Percentiles rank a stretch among this genome's conserved stretches.
phyloP scores from a whole-genome alignment of 441 rosid species.

The Sinapis alba region DNA sequence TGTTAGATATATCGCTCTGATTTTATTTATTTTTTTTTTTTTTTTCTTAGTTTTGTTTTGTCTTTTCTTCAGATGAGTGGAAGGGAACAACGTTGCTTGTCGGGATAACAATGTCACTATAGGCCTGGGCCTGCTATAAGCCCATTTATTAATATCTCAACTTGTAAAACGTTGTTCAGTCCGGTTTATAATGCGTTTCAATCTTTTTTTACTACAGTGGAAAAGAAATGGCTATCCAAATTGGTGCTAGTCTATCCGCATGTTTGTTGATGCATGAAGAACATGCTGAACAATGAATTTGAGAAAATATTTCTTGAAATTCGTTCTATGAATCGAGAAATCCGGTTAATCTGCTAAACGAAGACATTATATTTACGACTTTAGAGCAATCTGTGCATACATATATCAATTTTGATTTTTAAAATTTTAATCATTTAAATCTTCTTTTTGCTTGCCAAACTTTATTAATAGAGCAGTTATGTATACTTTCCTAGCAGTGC shows the following conservation, averaged over 20 bases:
- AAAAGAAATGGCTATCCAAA: background rate
- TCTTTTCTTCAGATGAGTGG: constrained; percentile 36
- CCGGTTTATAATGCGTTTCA: background rate
- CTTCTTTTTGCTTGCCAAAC: background rate
- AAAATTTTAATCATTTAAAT: no score
- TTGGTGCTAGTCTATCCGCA: background rate
- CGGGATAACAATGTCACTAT: constrained; percentile 24
- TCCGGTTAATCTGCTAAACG: background rate
- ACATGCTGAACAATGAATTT: background rate
- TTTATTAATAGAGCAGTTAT: background rate
- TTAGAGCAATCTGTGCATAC: no score
- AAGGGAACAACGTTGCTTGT: constrained; percentile 33
- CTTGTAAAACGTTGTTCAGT: background rate
- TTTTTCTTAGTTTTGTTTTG: background rate
- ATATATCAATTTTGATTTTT: no score
- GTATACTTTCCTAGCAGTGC: no score
- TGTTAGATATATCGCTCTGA: constrained; percentile 11
- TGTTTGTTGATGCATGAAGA: background rate
- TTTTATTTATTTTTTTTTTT: background rate
- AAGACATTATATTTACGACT: background rate
- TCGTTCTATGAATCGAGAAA: background rate
- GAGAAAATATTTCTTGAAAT: background rate
- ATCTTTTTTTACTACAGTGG: background rate
- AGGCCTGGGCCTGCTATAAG: constrained; percentile 14
- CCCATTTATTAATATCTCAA: background rate